Evolutionary conservation across 2,329 filamentous ascomycete species (phyloP), one percentile per base, ranked within the genome.

Genomic region (Sclerotinia sclerotiorum): DNA sequence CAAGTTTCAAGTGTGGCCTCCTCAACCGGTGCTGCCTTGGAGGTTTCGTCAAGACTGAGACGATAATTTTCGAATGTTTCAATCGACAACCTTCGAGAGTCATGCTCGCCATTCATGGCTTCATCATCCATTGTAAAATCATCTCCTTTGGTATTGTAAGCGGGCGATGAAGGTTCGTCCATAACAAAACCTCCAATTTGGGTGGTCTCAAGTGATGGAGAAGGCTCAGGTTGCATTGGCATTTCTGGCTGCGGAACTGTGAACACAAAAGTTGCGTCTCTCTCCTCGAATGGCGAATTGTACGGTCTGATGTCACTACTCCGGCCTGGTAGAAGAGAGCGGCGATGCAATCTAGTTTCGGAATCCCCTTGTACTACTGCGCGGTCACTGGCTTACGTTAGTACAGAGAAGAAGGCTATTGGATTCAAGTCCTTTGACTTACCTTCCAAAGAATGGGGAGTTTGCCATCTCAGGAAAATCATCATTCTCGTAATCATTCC

Each of bases 251-350:
- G 72, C n/a, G 76, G 76, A 24, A 78, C 73, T 19, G 72, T 75
- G 24, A 78, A 75, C 2, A 75, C 70, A 67, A 78, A 78, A 1
- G 74, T 77, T 27, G 72, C 74, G 19, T 77, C 76, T 13, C 72
- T 78, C 56, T 77, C 77, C 67, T 78, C 77, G 44, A 60, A 61
- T 48, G 72, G 46, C n/a, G 75, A 64, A n/a, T 42, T 65, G 42
- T 42, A 32, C 21, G 74, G 74, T 27, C 74, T 69, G 46, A 77
- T 75, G 67, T 76, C 76, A 65, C 75, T 78, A 29, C 72, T 71
- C 61, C 75, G 70, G 52, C 72, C 72, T 17, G 70, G 62, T 51
- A 71, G 64, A 24, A 76, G 55, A 44, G 73, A 72, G 15, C 71
- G 54, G 13, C 70, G 69, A 60, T 44, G n/a, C 8, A 49, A 52